phyloP scores from a whole-genome alignment of 805 yeast species.

The Tetrapisispora arboricola region DNA sequence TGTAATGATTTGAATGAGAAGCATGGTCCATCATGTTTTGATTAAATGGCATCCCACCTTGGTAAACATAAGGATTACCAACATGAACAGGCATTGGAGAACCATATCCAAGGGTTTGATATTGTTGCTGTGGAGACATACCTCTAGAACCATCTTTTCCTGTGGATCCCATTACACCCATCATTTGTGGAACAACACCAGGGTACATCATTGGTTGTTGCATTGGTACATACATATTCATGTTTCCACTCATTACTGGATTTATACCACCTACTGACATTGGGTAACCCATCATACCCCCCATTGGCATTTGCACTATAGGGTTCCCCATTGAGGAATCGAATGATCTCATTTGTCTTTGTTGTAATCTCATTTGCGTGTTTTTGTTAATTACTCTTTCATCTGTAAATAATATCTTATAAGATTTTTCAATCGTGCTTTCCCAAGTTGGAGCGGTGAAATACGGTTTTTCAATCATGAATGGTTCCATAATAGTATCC shows the following conservation, averaged over 20 bases:
- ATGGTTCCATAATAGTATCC: slow-evolving; percentile 23
- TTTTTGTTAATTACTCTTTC: slow-evolving; percentile 22
- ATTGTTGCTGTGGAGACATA: slow-evolving; percentile 21
- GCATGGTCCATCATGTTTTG: slow-evolving; percentile 14
- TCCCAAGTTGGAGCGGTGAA: slow-evolving; percentile 74
- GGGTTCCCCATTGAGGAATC: slow-evolving; percentile 13
- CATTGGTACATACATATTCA: slow-evolving; percentile 28
- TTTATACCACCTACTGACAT: slow-evolving; percentile 15
- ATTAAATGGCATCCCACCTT: slow-evolving; percentile 22
- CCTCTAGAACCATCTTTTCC: slow-evolving; percentile 12
- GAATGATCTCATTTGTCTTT: slow-evolving; percentile 23
- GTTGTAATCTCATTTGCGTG: slow-evolving; percentile 24
- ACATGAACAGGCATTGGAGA: slow-evolving; percentile 12
- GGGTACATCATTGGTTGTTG: slow-evolving; percentile 29
- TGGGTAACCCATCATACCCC: slow-evolving; percentile 25
- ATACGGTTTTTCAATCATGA: slow-evolving; percentile 51
- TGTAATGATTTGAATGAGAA: slow-evolving; percentile 10
- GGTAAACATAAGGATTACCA: slow-evolving; percentile 20
- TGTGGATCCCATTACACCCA: slow-evolving; percentile 18
- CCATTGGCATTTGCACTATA: slow-evolving; percentile 21
- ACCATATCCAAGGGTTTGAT: slow-evolving; percentile 21
- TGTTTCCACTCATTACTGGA: slow-evolving; percentile 21
- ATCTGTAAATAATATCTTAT: slow-evolving; percentile 42
- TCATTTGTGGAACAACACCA: slow-evolving; percentile 22
- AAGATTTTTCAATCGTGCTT: slow-evolving; percentile 46